Base-by-base conservation (phyloP, 2,329 filamentous ascomycete species). In the Sporothrix sp. region DNA sequence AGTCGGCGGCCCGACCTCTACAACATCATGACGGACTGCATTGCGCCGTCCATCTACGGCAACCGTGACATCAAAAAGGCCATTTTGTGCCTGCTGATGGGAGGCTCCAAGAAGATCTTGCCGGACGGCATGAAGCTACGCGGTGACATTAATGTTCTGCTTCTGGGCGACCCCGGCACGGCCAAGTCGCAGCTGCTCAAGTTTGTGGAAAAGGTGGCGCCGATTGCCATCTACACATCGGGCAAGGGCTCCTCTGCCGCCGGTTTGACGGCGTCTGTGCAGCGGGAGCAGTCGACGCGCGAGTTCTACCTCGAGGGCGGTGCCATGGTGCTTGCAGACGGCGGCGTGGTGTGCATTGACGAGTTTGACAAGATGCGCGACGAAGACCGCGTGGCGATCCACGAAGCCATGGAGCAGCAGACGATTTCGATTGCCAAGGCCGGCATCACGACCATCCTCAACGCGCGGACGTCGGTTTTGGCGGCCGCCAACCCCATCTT, bases 281-380 rank as follows among this genome's bases (percentile, higher is more conserved):
- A 98, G 61, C 82, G 93, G 52, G 93, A 98, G 62, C 83, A 87
- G 13, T 85, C 83, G 13, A 96, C 91, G 0, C 80, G 93, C 47
- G 93, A 98, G 65, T 98, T 98, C 67, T 98, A 97, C 62, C 81
- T 98, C 1, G 93, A 98, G 72, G 93, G 93, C 42, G 93, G 93
- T 68, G 93, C 93, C 28, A 97, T 98, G 93, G 93, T 98, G 3
- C 79, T 98, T 16, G 93, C 93, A 4, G 93, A 98, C 58, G 90
- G 90, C 2, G 93, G 93, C 60, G 91, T 97, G 1, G 93, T 97
- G 9, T 97, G 93, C 67, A 98, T 98, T 60, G 93, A 98, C 63
- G 93, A 98, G 69, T 98, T 98, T 63, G 93, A 98, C 72, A 98
- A 98, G 74, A 98, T 98, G 93, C 79, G 93, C 56, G 93, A 98